Conservation (phyloP, 1,139 yeast species). For the Yarrowia galli region DNA sequence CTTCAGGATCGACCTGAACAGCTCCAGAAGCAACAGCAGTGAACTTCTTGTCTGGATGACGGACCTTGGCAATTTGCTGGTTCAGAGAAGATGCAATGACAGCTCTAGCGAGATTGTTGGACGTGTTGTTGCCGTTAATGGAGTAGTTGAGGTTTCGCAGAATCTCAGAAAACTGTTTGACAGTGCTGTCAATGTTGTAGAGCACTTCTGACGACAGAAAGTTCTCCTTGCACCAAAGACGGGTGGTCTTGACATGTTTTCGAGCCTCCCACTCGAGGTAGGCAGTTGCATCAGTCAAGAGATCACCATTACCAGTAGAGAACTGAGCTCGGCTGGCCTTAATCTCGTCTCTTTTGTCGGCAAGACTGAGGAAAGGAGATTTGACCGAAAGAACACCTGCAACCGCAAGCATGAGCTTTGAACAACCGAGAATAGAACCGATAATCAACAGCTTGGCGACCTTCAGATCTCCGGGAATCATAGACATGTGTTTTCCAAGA, state of each 20-base stretch:
- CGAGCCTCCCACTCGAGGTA: conserved; percentile 58
- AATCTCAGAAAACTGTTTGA: conserved; percentile 69
- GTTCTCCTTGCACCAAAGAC: conserved; percentile 66
- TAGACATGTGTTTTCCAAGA: conserved; percentile 80
- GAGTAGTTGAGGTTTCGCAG: conserved; percentile 77
- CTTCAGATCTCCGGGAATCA: conserved; percentile 83
- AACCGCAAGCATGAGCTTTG: conserved; percentile 74
- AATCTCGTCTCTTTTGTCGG: conserved; percentile 70
- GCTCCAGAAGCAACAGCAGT: conserved; percentile 77
- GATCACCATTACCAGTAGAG: conserved; percentile 66
- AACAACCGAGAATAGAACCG: conserved; percentile 83
- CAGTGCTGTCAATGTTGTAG: conserved; percentile 73
- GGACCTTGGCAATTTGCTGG: conserved; percentile 83
- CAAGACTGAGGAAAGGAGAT: conserved; percentile 69
- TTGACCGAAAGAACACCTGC: conserved; percentile 80
- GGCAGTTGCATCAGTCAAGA: conserved; percentile 68
- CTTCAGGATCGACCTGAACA: conserved; percentile 83
- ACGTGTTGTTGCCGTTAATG: conserved; percentile 59
- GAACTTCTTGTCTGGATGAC: conserved; percentile 80
- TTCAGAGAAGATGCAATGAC: conserved; percentile 80
- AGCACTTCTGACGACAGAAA: conserved; percentile 68
- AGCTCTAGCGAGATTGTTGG: conserved; percentile 64
- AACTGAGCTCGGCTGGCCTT: conserved; percentile 59
- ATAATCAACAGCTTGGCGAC: conserved; percentile 83
- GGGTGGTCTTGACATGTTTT: conserved; percentile 48